Evolutionary conservation across 768 basidiomycete species (phyloP).

Genomic region (Podaxis sp.): DNA sequence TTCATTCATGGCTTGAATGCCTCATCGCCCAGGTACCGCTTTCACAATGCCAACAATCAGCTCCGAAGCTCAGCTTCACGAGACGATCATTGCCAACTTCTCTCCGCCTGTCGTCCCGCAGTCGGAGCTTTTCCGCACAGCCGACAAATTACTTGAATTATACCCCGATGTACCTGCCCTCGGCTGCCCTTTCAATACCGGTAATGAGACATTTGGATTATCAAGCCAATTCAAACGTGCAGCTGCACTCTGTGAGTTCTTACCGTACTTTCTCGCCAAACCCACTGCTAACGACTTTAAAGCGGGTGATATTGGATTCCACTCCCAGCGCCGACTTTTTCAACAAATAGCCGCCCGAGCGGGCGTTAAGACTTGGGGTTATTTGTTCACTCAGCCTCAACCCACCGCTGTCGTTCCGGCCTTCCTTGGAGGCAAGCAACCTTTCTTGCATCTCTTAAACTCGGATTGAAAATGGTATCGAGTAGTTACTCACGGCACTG

Average conservation of each 20-base stretch:
- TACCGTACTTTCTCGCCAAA: background rate
- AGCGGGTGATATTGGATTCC: constrained; percentile 41
- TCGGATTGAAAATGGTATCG: too few species aligned
- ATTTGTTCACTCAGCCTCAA: constrained; percentile 43
- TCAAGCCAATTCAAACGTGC: constrained; percentile 32
- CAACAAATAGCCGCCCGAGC: constrained; percentile 36
- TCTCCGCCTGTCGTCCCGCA: constrained; percentile 30
- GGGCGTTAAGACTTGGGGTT: constrained; percentile 40
- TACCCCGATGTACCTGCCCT: constrained; percentile 42
- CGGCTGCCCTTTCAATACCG: constrained; percentile 48
- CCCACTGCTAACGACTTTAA: background rate
- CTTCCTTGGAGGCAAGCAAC: constrained; percentile 29
- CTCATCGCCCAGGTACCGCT: constrained; percentile 30
- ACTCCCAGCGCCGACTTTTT: constrained; percentile 38
- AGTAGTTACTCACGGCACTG: constrained; percentile 32
- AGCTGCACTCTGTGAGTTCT: constrained; percentile 27
- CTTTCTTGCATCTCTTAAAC: background rate
- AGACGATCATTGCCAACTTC: constrained; percentile 24
- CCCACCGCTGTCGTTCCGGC: constrained; percentile 19
- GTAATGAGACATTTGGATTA: constrained; percentile 43
- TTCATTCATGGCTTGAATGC: background rate
- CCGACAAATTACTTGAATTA: constrained; percentile 31
- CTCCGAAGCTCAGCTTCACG: constrained; percentile 26
- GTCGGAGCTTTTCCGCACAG: constrained; percentile 20
- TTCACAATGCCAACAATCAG: constrained; percentile 29